A percentile compares a stretch with the other conserved stretches of the same genome.
Evolutionary conservation across 108 stramenopile species (phyloP).

Genomic region (Cafeteria roenbergensis): DNA sequence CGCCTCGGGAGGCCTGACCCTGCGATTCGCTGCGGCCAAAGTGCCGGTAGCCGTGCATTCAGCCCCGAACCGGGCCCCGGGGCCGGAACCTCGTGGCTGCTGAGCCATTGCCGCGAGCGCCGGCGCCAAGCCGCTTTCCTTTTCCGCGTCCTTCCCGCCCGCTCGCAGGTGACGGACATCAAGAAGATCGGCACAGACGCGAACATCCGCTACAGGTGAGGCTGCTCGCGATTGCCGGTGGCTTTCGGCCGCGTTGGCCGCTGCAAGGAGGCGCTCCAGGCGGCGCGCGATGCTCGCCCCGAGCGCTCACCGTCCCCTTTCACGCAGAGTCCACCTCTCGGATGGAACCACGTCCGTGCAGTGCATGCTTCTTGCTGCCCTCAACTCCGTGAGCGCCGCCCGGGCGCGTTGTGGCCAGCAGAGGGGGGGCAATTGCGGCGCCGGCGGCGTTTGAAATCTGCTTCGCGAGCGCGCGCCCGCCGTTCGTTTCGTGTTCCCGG

Average conservation of each 20-base stretch:
- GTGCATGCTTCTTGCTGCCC: constrained; percentile 28
- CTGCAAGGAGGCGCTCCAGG: too few species aligned
- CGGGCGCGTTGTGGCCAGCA: constrained; percentile 19
- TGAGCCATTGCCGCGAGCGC: too few species aligned
- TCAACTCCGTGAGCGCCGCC: constrained; percentile 21
- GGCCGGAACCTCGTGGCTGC: too few species aligned
- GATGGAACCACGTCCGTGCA: constrained; percentile 28
- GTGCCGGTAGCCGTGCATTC: too few species aligned
- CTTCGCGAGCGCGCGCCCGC: constrained; percentile 27
- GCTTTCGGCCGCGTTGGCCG: neutral
- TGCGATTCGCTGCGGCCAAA: too few species aligned
- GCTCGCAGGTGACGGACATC: neutral
- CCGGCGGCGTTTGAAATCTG: constrained; percentile 20
- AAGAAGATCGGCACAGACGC: neutral
- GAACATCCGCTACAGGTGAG: neutral
- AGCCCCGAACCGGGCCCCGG: too few species aligned
- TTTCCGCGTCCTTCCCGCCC: too few species aligned
- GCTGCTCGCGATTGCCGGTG: neutral
- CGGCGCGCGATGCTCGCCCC: neutral
- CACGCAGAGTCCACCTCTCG: constrained; percentile 21
- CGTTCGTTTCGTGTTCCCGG: constrained; percentile 30
- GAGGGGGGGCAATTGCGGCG: constrained; percentile 7
- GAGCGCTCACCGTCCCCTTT: neutral
- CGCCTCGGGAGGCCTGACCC: too few species aligned
- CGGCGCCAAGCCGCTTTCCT: too few species aligned